phyloP scores from a whole-genome alignment of 352 stramenopile genomes.

The Globisporangium uncinulatum region DNA sequence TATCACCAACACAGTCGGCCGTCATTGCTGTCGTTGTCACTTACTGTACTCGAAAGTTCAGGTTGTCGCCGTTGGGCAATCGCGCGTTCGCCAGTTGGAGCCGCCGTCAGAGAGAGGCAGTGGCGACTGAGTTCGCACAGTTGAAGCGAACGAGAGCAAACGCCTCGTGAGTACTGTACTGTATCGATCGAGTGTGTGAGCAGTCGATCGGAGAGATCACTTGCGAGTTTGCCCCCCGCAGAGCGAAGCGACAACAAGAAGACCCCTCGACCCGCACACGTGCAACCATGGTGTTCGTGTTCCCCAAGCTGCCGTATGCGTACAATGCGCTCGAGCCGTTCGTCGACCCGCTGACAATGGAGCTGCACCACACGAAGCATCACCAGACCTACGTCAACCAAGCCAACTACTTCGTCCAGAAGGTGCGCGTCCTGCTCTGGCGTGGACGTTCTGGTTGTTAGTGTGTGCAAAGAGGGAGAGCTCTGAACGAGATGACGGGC shows the following conservation, averaged over 20 bases:
- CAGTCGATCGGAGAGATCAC: conserved; percentile 11
- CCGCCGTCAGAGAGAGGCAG: too few species aligned
- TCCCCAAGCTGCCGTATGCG: conserved; percentile 77
- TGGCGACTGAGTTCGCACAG: not conserved
- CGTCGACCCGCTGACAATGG: conserved; percentile 87
- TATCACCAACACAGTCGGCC: too few species aligned
- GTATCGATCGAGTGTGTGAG: too few species aligned
- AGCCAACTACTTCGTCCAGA: conserved; percentile 84
- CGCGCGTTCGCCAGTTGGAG: too few species aligned
- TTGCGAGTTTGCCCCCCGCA: conserved; percentile 31
- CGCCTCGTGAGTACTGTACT: too few species aligned
- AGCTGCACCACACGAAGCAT: conserved; percentile 91
- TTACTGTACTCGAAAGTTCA: too few species aligned
- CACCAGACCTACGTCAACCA: conserved; percentile 89
- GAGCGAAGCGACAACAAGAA: conserved; percentile 12
- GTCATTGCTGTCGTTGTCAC: too few species aligned
- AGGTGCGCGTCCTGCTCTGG: conserved; percentile 20
- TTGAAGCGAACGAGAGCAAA: not conserved
- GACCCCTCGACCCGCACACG: not conserved
- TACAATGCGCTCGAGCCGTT: conserved; percentile 88
- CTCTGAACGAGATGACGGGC: not conserved
- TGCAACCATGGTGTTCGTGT: conserved; percentile 63
- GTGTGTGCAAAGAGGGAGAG: not conserved
- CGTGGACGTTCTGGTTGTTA: not conserved
- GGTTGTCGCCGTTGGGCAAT: too few species aligned